Base-by-base conservation (phyloP, 106 monocot genomes). In the Apostasia ramifera region DNA sequence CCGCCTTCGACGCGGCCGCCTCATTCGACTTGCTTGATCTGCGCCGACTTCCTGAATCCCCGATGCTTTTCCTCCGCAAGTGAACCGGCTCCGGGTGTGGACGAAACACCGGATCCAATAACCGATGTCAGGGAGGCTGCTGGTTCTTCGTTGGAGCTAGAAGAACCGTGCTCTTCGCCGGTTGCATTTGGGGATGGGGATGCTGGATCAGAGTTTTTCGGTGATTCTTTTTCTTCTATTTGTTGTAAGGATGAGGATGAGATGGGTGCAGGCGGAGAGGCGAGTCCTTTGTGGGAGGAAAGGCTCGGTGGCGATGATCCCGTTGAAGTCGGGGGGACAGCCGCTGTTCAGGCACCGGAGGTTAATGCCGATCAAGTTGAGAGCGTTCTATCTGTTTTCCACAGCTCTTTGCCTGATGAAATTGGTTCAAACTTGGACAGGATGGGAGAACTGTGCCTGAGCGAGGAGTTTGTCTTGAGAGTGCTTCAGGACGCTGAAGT, bases 401-500 rank as follows among this genome's bases (percentile, higher is more conserved):
- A 79, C 70, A 58, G 74, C 15, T 13, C 59, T 39, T 68, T 44
- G 11, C 59, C 66, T 15, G 81, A 78, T 13, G 48, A 61, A 3
- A n/a, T 93, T 40, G 74, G 68, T 40, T 9, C 57, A 4, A 78
- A 61, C 59, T 77, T 91, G 59, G 70, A 82, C 13, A 79, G 79
- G 53, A 56, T 87, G 75, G 80, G 72, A 52, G 82, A 74, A 43
- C 50, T 81, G 40, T 40, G 10, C 0, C 59, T 88, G 53, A 88
- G 67, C 8, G 85, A 83, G 49, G 91, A 83, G 62, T 81, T 94
- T 55, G 78, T 82, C 3, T 57, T 70, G 1, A 83, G 70, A 56
- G 88, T 86, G 63, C 74, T 94, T 55, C 69, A 85, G 53, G 75
- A 63, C 26, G 37, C 66, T 0, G 40, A 46, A 55, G 44, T 73